A percentile compares a stretch with the other conserved stretches of the same genome.
These are phyloP conservation scores for Toxicodendron radicans DNA, from an alignment of 345 rosid species.

Conservation along the genomic window DNA sequence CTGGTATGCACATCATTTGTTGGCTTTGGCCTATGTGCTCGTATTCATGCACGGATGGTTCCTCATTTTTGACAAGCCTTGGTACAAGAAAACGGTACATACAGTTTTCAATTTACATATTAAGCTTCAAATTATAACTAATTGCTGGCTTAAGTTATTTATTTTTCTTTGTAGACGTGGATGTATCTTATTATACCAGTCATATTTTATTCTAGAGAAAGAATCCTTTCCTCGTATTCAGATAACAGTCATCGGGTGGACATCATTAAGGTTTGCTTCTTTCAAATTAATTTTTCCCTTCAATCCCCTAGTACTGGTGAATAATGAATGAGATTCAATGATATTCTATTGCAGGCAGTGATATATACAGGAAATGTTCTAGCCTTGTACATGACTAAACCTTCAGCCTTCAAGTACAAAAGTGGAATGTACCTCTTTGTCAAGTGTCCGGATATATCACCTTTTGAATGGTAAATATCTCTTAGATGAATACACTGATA, in stretches of 20 bases:
- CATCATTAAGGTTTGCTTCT: slow-evolving; percentile 65
- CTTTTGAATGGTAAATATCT: slow-evolving; percentile 70
- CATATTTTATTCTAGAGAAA: slow-evolving; percentile 59
- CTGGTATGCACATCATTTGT: slow-evolving; percentile 96
- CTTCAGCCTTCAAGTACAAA: slow-evolving; percentile 73
- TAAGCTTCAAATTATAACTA: too few relatives aligned
- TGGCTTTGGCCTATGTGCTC: slow-evolving; percentile 63
- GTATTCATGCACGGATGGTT: slow-evolving; percentile 72
- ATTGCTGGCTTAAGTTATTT: background rate
- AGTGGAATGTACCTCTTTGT: slow-evolving; percentile 97
- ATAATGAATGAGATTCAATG: background rate
- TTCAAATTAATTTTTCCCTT: background rate
- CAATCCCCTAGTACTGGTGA: background rate
- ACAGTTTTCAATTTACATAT: background rate
- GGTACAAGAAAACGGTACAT: slow-evolving; percentile 75
- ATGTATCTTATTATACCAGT: slow-evolving; percentile 67
- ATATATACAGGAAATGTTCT: slow-evolving; percentile 90
- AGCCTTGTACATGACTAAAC: slow-evolving; percentile 83
- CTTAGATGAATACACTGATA: background rate
- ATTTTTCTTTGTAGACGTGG: slow-evolving; percentile 70
- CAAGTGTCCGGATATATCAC: slow-evolving; percentile 81
- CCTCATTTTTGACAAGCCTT: slow-evolving; percentile 64
- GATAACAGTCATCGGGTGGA: slow-evolving; percentile 61
- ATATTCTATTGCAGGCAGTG: slow-evolving; percentile 56
- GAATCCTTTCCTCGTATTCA: slow-evolving; percentile 48